Evolutionary conservation across 768 basidiomycete genomes (phyloP), one percentile per base, ranked within the genome.

Genomic region (Amanita molliuscula): DNA sequence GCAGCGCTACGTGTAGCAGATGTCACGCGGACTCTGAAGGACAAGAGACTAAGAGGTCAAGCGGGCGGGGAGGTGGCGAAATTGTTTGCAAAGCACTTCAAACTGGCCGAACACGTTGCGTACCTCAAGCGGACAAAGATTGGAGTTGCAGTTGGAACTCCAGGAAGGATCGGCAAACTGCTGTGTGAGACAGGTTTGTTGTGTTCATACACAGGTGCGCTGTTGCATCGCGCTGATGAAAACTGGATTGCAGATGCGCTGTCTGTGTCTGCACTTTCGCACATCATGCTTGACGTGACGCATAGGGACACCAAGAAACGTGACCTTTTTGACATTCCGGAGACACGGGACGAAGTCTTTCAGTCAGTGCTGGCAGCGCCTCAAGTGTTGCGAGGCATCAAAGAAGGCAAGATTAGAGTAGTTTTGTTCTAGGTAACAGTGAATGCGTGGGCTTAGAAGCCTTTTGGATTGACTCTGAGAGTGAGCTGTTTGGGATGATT

Each of bases 1-100:
- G 89, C 93, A n/a, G 95, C 95, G 3, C 73, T 97, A 31, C 78
- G 95, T 45, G 93, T 92, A n/a, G 84, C 82, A 45, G 91, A 97
- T 64, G 78, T 92, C 16, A 85, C 88, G 33, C 72, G 90, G 52
- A 69, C 79, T 47, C 71, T 92, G 48, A 83, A 77, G 63, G 76
- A 82, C 65, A 80, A 76, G 65, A 77, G 67, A 54, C 71, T 89
- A 46, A 71, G 80, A 49, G 84, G 86, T 31, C 83, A 88, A 20
- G 93, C 90, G 61, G 83, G 88, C 49, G 91, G 88, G 9, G 90
- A 95, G 55, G 84, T 96, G 28, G 93, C 88, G 18, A 97, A 97
- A 65, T 77, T 99, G 23, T 98, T 98, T 59, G 91, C 94, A 26
- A 93, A 85, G 65, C 94, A 98, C 62, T 82, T 95, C 68, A 96